Percentiles rank a stretch among this genome's conserved stretches.
Evolutionary conservation across 257 asterid genomes (phyloP).

Genomic region (Knoxia roxburghii): DNA sequence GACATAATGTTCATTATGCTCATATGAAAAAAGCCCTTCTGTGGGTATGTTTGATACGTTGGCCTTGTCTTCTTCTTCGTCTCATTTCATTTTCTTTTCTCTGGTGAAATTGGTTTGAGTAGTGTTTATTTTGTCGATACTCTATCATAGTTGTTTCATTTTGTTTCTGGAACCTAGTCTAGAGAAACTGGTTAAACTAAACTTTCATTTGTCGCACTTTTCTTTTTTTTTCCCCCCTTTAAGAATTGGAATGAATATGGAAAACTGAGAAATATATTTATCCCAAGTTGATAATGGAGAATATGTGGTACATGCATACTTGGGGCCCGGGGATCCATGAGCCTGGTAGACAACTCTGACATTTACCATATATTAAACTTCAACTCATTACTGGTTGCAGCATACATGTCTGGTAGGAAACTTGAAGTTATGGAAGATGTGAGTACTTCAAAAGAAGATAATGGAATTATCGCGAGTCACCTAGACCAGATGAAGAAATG

Average conservation of each 20-base stretch:
- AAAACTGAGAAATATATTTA: not conserved
- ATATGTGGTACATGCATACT: not conserved
- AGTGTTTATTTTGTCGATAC: not conserved
- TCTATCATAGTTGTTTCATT: not conserved
- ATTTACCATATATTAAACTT: not conserved
- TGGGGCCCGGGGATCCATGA: no score
- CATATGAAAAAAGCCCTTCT: not conserved
- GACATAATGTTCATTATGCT: not conserved
- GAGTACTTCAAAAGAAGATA: slow-evolving; percentile 37
- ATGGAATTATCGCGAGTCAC: slow-evolving; percentile 40
- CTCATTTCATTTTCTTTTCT: not conserved
- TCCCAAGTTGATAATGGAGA: not conserved
- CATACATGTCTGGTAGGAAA: slow-evolving; percentile 53
- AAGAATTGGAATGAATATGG: not conserved
- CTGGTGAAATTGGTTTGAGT: not conserved
- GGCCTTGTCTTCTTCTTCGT: not conserved
- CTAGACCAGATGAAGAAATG: slow-evolving; percentile 52
- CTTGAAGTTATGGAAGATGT: slow-evolving; percentile 57
- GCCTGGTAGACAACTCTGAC: not conserved
- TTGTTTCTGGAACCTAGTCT: not conserved
- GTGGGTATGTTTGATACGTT: not conserved
- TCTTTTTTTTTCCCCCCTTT: not conserved
- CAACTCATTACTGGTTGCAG: slow-evolving; percentile 25
- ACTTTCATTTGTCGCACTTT: not conserved
- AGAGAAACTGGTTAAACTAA: not conserved